phyloP scores from a whole-genome alignment of 306 rosid species.

The Cucurbita pepo region DNA sequence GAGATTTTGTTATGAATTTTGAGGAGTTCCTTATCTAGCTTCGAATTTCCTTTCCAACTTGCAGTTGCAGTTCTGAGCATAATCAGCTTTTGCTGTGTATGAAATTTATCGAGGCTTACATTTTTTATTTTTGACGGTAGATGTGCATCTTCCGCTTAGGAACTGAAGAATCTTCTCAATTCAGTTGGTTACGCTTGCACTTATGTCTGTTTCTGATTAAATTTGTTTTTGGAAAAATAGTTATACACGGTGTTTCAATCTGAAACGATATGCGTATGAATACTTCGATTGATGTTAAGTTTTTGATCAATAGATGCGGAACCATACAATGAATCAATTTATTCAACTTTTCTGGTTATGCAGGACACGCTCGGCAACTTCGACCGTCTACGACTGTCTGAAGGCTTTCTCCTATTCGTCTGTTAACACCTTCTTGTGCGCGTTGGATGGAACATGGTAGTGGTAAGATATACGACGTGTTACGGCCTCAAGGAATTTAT shows the following conservation, averaged over 20 bases:
- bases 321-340: not conserved
- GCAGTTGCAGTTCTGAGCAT: not conserved
- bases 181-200: not conserved
- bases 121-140: not conserved
- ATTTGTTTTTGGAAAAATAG: not conserved
- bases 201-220: not conserved
- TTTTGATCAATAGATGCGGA: not conserved
- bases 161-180: not conserved
- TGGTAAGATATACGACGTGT: not conserved
- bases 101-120: not conserved
- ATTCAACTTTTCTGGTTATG: not conserved
- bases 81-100: not conserved
- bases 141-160: not conserved
- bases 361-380: not conserved
- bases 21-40: not conserved
- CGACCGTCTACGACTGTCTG: not conserved
- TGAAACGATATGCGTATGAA: not conserved
- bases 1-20: not conserved
- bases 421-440: not conserved
- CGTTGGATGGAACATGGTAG: constrained; percentile 3
- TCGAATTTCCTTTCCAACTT: not conserved
- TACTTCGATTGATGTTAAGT: not conserved
- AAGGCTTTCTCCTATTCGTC: not conserved
- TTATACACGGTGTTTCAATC: not conserved
- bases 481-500: not conserved